Base-by-base conservation (phyloP, 768 basidiomycete genomes). In the Lactarius vividus region DNA sequence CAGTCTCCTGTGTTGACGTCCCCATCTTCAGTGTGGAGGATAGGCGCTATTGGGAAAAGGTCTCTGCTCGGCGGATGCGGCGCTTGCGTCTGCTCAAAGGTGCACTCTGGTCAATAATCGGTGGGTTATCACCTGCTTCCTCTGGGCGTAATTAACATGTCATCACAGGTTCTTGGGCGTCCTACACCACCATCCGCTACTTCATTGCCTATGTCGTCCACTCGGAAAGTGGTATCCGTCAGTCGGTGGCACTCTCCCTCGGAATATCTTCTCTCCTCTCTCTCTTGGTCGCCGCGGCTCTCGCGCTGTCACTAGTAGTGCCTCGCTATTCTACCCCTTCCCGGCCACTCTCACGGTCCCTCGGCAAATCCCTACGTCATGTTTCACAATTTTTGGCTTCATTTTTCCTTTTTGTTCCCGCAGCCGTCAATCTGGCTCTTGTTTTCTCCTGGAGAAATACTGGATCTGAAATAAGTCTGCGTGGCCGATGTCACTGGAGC, bases 141-240 rank as follows among this genome's bases (percentile, higher is more conserved):
- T 2, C 11, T 44, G 49, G 28, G 20, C 42, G 13, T 53, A 37
- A n/a, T n/a, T 35, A 13, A 37, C 11, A 23, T n/a, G 13, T 54
- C 20, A 31, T 59, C n/a, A 16, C 62, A 89, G 88, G 77, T 66
- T 73, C 73, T 33, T 92, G 88, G 87, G 81, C 84, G 31, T 72
- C 79, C 9, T 91, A 88, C 73, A 87, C 82, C 66, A 79, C 83
- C 7, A 73, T 85, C 60, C 86, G 89, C 53, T 92, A 91, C 73
- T 86, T 82, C 70, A 71, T 90, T 13, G 85, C 87, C 4, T 87
- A 82, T 70, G 77, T 76, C 11, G 70, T 76, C 20, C 83, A 82
- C 72, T 67, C 75, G 2, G 77, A 80, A 39, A 39, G 37, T 7
- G 63, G 66, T 18, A 73, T 71, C 26, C 83, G 84, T 44, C 82